phyloP scores from a whole-genome alignment of 495 filamentous ascomycete species.

The Hypoxylon rickii region DNA sequence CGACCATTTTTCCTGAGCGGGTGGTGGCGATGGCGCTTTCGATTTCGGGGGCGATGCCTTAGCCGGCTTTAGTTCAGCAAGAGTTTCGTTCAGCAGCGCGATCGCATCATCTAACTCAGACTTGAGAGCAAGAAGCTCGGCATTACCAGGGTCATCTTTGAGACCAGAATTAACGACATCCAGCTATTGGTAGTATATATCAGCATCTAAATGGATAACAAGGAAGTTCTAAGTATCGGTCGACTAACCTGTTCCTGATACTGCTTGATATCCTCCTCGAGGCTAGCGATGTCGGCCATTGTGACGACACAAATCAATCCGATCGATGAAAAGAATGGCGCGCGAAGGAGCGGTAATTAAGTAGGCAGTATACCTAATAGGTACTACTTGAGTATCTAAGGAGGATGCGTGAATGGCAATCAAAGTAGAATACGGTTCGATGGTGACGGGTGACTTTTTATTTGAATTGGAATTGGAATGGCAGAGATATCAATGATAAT shows the following conservation, averaged over 20 bases:
- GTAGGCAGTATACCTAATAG: no score
- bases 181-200: constrained; percentile 58
- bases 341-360: background rate
- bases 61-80: constrained; percentile 76
- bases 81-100: constrained; percentile 72
- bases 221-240: background rate
- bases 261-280: constrained; percentile 79
- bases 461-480: no score
- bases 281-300: constrained; percentile 63
- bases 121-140: constrained; percentile 77
- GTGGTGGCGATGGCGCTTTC: constrained; percentile 49
- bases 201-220: constrained; percentile 15
- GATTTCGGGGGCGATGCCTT: constrained; percentile 49
- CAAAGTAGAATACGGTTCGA: no score
- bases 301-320: background rate
- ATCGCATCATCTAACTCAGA: constrained; percentile 85
- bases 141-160: constrained; percentile 81
- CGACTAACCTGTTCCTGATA: constrained; percentile 75
- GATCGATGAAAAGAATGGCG: background rate
- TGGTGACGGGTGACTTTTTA: no score
- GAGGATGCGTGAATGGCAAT: no score
- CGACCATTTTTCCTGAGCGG: constrained; percentile 69
- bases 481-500: no score
- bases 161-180: constrained; percentile 77
- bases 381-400: no score